Evolutionary conservation across 306 rosid genomes (phyloP), one percentile per base, ranked within the genome.

Genomic region (Quercus bicolor): DNA sequence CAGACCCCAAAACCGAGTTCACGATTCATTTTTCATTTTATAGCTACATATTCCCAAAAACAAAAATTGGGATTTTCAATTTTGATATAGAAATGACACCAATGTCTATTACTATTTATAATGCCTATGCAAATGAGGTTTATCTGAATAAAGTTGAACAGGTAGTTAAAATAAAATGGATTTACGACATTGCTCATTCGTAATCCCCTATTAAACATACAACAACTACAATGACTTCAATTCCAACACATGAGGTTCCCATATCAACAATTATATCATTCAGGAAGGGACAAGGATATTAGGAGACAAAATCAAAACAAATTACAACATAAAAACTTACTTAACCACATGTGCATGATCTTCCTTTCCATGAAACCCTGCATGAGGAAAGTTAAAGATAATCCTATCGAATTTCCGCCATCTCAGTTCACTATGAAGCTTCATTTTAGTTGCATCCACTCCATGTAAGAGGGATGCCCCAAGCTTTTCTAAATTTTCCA

Each of bases 381-480:
- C 45, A 40, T 40, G 45, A 8, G 45, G 45, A 40, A 40, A 40
- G 45, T 40, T 40, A 40, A 40, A 40, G 11, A 40, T 40, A 40
- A 91, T 66, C 34, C 85, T 70, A 82, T 91, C 93, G 60, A 91
- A 90, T 83, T 74, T 79, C 65, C 79, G 82, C 82, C 64, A 80
- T 5, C 12, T 48, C 70, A 87, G 80, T 59, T 78, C 75, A 4
- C 85, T n/a, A 65, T 83, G 80, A 57, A 8, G 4, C 55, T 64
- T 74, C 97, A 89, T 86, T 72, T n/a, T 59, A 14, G 90, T 88
- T 20, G 92, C 97, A 84, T 89, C 86, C 54, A 91, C 83, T 77
- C 78, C 87, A 69, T 86, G 84, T 43, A 84, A 73, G 57, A 85
- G 9, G 74, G 20, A 48, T 70, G 91, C 88, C 74, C 90, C 93